Percentiles rank a stretch among this genome's conserved stretches.
Conservation (phyloP, 2,329 filamentous ascomycete species). For the Septoria petroselini region DNA sequence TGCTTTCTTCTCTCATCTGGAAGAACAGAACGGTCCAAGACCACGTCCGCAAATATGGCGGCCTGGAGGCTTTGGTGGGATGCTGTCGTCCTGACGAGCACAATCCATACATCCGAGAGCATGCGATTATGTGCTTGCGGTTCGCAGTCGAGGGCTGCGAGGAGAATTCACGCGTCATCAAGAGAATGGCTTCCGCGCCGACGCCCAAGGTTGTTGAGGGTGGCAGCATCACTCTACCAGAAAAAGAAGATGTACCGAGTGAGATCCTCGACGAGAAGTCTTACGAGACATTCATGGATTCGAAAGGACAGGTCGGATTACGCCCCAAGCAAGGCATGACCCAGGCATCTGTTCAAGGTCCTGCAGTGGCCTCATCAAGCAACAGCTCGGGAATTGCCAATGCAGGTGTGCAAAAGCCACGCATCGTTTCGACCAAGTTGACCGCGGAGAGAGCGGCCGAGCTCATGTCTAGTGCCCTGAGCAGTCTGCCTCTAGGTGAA, state of each 20-base stretch:
- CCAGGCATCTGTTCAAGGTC: constrained; percentile 21
- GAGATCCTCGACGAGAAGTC: constrained; percentile 49
- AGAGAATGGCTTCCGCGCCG: constrained; percentile 51
- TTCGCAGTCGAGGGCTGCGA: constrained; percentile 66
- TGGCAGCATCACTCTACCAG: constrained; percentile 18
- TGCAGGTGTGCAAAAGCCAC: constrained; percentile 23
- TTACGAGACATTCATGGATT: constrained; percentile 52
- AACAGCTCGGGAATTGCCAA: constrained; percentile 2
- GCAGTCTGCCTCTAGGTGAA: constrained; percentile 44
- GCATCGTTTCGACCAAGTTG: constrained; percentile 30
- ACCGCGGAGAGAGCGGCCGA: constrained; percentile 46
- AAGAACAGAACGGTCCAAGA: constrained; percentile 81
- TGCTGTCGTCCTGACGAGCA: constrained; percentile 90
- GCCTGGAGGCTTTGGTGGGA: constrained; percentile 81
- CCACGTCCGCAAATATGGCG: constrained; percentile 80
- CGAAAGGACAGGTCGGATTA: constrained; percentile 49
- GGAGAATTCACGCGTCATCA: constrained; percentile 68
- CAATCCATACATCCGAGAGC: constrained; percentile 91
- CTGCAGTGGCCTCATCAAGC: constrained; percentile 15
- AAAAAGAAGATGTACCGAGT: constrained; percentile 39
- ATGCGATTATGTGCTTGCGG: constrained; percentile 83
- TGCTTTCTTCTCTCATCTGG: constrained; percentile 84
- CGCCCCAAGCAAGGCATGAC: constrained; percentile 39
- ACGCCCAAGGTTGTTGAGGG: constrained; percentile 18
- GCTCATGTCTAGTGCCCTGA: constrained; percentile 48